These are phyloP conservation scores for Saccharomyces hybrid DNA, from an alignment of 1,139 yeast species.

Conservation along the genomic window DNA sequence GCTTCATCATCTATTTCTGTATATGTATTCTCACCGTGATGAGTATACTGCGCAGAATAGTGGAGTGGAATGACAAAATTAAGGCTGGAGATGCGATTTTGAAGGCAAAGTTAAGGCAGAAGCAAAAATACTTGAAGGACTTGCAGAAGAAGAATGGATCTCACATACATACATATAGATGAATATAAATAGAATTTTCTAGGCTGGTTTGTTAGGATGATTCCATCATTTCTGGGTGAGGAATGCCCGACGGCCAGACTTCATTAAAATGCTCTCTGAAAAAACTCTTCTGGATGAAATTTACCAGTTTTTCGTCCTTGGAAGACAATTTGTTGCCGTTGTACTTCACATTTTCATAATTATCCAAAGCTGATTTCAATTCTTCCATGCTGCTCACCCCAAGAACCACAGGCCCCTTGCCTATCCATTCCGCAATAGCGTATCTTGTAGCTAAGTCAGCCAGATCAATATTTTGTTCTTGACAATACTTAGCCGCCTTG, in stretches of 20 bases:
- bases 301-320: constrained; percentile 40
- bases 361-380: constrained; percentile 52
- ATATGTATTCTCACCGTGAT: constrained; percentile 53
- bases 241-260: constrained; percentile 56
- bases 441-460: constrained; percentile 78
- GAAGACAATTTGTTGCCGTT: constrained; percentile 31
- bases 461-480: constrained; percentile 45
- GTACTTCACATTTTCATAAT: constrained; percentile 45
- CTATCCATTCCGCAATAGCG: constrained; percentile 57
- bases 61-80: constrained; percentile 44
- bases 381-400: constrained; percentile 65
- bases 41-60: constrained; percentile 49
- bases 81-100: constrained; percentile 9
- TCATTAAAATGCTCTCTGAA: constrained; percentile 54
- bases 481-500: constrained; percentile 40
- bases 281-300: constrained; percentile 40
- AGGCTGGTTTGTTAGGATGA: not conserved
- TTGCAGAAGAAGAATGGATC: not conserved
- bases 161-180: not conserved
- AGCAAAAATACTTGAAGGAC: not conserved
- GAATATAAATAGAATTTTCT: not conserved
- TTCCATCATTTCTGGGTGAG: not conserved
- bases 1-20: constrained; percentile 57
- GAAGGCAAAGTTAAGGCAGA: not conserved
- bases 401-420: constrained; percentile 53